Evolutionary conservation across 331 rosid genomes (phyloP).

Genomic region (Cydonia oblonga): DNA sequence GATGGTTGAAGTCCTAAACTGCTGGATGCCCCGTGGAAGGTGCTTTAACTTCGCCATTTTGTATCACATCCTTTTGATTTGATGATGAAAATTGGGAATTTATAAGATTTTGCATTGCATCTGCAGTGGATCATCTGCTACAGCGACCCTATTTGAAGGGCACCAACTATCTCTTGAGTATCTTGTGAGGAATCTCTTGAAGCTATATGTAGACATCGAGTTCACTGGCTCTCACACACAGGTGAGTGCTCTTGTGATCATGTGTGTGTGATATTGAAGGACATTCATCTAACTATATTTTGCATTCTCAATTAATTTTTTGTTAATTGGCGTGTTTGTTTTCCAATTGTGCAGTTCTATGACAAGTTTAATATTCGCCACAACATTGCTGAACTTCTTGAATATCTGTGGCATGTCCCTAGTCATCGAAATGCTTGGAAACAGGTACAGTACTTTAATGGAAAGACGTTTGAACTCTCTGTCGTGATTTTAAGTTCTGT

Average conservation of each 20-base stretch:
- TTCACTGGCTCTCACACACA: slow-evolving; percentile 98
- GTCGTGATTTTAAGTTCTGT: not conserved
- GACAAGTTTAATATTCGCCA: slow-evolving; percentile 99
- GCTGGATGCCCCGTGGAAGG: slow-evolving; percentile 98
- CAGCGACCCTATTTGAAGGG: slow-evolving; percentile 82
- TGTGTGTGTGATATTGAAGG: not conserved
- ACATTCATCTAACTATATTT: not conserved
- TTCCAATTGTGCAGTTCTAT: slow-evolving; percentile 57
- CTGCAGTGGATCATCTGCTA: slow-evolving; percentile 62
- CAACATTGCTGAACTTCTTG: slow-evolving; percentile 95
- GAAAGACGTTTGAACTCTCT: not conserved
- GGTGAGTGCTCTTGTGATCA: slow-evolving; percentile 24
- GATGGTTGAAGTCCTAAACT: slow-evolving; percentile 96
- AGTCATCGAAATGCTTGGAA: slow-evolving; percentile 98
- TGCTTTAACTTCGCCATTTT: slow-evolving; percentile 24
- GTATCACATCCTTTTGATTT: not conserved
- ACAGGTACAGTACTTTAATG: slow-evolving; percentile 39
- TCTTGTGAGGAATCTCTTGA: slow-evolving; percentile 93
- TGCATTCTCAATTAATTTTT: not conserved
- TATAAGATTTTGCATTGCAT: slow-evolving; percentile 10
- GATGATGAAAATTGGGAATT: slow-evolving; percentile 16
- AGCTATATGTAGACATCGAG: slow-evolving; percentile 96
- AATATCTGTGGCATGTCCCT: slow-evolving; percentile 97
- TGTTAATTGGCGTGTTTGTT: slow-evolving; percentile 18
- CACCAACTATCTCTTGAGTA: slow-evolving; percentile 85